phyloP scores from a whole-genome alignment of 2,329 filamentous ascomycete species.

The Elsinoe arachidis region DNA sequence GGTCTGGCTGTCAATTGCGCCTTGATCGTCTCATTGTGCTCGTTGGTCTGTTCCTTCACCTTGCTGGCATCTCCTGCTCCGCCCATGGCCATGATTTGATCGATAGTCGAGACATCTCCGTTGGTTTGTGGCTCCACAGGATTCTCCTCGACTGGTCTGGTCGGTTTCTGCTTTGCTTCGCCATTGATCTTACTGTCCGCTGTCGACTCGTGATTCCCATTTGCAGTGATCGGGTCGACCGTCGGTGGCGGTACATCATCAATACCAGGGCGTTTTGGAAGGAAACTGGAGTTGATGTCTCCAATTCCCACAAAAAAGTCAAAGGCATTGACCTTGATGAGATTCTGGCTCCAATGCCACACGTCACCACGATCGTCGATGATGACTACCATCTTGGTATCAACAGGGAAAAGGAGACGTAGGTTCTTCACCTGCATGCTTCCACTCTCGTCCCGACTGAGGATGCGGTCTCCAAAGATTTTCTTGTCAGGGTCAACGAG shows the following conservation, averaged over 20 bases:
- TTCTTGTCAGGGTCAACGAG: constrained; percentile 86
- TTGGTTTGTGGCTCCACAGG: constrained; percentile 21
- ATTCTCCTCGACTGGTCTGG: neutral
- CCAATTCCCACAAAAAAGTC: constrained; percentile 98
- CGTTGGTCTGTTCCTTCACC: constrained; percentile 66
- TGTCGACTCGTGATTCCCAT: neutral
- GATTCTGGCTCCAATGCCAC: constrained; percentile 85
- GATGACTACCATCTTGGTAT: constrained; percentile 98
- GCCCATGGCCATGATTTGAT: constrained; percentile 69
- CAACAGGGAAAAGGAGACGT: constrained; percentile 85
- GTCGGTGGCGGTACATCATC: constrained; percentile 23
- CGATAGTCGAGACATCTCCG: constrained; percentile 51
- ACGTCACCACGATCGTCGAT: constrained; percentile 96
- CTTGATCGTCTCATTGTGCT: constrained; percentile 79
- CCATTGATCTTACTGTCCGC: constrained; percentile 14
- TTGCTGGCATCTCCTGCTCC: constrained; percentile 58
- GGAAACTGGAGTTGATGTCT: constrained; percentile 95
- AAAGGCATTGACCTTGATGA: constrained; percentile 91
- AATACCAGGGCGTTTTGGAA: constrained; percentile 62
- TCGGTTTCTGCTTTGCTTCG: constrained; percentile 4
- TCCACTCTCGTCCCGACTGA: constrained; percentile 94
- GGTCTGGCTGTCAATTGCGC: constrained; percentile 85
- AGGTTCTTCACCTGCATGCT: constrained; percentile 86
- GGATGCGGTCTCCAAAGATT: constrained; percentile 87
- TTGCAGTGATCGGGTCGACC: neutral